These are phyloP conservation scores for Solanum paucissectum DNA, from an alignment of 257 asterid species.

Conservation along the genomic window DNA sequence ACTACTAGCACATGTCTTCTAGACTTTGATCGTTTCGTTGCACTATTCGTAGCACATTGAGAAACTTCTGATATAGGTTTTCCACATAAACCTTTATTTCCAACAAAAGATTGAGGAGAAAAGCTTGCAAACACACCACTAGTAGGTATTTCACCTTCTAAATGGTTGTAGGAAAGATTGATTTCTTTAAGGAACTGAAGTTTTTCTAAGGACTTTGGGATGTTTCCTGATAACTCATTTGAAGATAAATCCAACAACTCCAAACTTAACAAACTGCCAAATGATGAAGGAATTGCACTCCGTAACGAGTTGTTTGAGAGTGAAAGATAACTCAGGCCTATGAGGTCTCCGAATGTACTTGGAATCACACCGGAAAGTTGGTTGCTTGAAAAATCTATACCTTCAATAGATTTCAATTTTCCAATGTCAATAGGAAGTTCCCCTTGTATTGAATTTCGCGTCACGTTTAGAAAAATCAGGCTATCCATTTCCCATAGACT, in stretches of 20 bases:
- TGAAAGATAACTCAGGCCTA: constrained; percentile 8
- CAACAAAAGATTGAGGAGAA: constrained; percentile 11
- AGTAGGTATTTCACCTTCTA: constrained; percentile 26
- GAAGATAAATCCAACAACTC: neutral
- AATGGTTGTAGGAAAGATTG: constrained; percentile 18
- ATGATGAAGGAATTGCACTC: constrained; percentile 28
- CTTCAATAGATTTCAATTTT: constrained; percentile 5
- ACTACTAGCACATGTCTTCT: neutral
- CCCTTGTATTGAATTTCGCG: constrained; percentile 23
- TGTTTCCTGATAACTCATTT: constrained; percentile 17
- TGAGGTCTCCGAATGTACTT: constrained; percentile 15
- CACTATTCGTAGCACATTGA: neutral
- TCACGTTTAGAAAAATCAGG: constrained; percentile 16
- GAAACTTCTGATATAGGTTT: constrained; percentile 1
- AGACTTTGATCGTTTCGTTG: neutral
- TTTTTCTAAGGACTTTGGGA: constrained; percentile 16
- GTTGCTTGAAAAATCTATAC: constrained; percentile 23
- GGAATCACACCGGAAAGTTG: constrained; percentile 20
- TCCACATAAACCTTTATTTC: constrained; percentile 19
- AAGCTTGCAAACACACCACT: constrained; percentile 24
- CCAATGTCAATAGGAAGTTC: constrained; percentile 21
- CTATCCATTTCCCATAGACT: constrained; percentile 20
- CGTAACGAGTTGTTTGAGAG: constrained; percentile 22
- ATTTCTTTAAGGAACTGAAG: constrained; percentile 11
- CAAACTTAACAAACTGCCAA: constrained; percentile 11